Conservation (phyloP, 176 grass and related monocot species). For the Puccinellia tenuiflora region DNA sequence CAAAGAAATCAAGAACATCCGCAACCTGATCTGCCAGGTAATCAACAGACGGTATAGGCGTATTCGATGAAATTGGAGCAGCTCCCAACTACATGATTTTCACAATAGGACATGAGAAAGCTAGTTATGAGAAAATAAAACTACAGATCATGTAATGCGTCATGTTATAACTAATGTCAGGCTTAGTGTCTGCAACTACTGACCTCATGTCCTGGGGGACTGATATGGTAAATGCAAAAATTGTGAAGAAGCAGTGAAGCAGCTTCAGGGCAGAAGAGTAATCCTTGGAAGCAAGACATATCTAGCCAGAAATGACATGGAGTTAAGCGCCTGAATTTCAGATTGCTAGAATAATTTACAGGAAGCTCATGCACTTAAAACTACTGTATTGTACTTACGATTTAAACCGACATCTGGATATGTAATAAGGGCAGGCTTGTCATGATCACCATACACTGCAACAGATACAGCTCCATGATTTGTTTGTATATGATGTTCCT, state of each 20-base stretch:
- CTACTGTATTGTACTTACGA: conserved; percentile 34
- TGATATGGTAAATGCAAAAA: conserved; percentile 99
- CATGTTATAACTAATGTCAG: not conserved
- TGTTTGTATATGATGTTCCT: conserved; percentile 95
- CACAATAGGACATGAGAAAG: conserved; percentile 31
- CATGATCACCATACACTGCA: conserved; percentile 83
- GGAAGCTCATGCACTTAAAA: not conserved
- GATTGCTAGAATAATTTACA: not conserved
- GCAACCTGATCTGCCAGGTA: conserved; percentile 88
- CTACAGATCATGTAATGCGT: not conserved
- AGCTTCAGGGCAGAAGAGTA: conserved; percentile 94
- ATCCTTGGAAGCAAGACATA: conserved; percentile 98
- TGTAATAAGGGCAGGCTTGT: conserved; percentile 97
- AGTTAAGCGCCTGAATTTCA: not conserved
- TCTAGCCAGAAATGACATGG: conserved; percentile 41
- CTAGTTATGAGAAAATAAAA: conserved; percentile 27
- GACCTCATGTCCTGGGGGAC: conserved; percentile 97
- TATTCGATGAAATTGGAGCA: conserved; percentile 72
- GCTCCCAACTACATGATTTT: conserved; percentile 79
- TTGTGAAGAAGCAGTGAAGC: conserved; percentile 92
- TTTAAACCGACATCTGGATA: conserved; percentile 96
- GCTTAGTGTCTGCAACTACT: conserved; percentile 18
- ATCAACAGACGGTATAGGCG: conserved; percentile 71
- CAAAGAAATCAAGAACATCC: conserved; percentile 93
- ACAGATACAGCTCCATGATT: conserved; percentile 84